These are phyloP conservation scores for Talaromyces albobiverticillius DNA, from an alignment of 2,329 filamentous ascomycete species.

Conservation along the genomic window DNA sequence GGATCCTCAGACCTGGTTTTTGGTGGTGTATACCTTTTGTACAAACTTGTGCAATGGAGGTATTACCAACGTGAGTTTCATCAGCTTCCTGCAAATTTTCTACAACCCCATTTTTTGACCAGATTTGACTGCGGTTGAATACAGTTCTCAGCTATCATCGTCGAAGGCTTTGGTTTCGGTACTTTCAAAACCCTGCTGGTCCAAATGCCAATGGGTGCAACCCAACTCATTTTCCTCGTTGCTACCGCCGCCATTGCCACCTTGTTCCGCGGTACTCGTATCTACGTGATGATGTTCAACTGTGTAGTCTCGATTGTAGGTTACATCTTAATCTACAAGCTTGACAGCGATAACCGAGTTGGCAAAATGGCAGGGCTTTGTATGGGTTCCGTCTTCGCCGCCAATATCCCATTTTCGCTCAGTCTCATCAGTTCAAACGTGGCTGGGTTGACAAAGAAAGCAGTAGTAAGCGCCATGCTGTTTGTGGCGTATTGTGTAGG, in stretches of 20 bases:
- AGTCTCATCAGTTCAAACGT: constrained; percentile 35
- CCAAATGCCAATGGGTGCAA: constrained; percentile 34
- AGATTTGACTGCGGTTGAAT: constrained; percentile 15
- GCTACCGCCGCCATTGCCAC: constrained; percentile 28
- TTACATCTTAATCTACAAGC: constrained; percentile 32
- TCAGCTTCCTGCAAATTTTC: too few relatives aligned
- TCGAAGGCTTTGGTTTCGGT: constrained; percentile 16
- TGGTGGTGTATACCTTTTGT: constrained; percentile 30
- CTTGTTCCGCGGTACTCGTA: constrained; percentile 25
- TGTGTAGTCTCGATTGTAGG: constrained; percentile 28
- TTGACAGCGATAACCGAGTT: constrained; percentile 22
- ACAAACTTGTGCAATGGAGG: constrained; percentile 35
- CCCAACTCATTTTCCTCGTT: constrained; percentile 32
- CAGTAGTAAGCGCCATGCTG: constrained; percentile 41
- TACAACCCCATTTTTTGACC: constrained; percentile 4
- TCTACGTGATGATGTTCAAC: constrained; percentile 34
- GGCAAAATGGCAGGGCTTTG: constrained; percentile 30
- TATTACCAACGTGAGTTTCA: constrained; percentile 28
- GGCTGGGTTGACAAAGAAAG: constrained; percentile 36
- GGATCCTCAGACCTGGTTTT: constrained; percentile 35
- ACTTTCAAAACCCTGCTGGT: constrained; percentile 31
- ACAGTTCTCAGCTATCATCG: constrained; percentile 18
- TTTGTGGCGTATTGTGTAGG: constrained; percentile 45
- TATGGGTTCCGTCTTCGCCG: constrained; percentile 31
- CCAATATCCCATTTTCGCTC: constrained; percentile 34